Conservation (phyloP, 129 eudicot genomes). For the Smallanthus sonchifolius region DNA sequence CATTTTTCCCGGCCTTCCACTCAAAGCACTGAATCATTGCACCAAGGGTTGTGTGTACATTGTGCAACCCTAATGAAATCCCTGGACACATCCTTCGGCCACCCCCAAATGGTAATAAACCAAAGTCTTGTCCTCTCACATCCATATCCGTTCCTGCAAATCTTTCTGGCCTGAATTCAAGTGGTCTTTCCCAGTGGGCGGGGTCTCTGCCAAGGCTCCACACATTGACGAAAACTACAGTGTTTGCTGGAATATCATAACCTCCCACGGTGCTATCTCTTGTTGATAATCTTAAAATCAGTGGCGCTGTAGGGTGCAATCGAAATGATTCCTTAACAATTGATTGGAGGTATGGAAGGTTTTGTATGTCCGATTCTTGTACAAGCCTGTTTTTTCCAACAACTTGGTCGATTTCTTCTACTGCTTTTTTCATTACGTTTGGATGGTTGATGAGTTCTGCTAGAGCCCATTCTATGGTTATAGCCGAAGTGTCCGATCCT, state of each 20-base stretch:
- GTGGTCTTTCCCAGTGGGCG: conserved; percentile 25
- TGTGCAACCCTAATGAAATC: conserved; percentile 14
- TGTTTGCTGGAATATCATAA: too few relatives aligned
- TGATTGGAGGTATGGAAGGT: too few relatives aligned
- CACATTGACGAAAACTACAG: too few relatives aligned
- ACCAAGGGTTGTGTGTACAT: conserved; percentile 12
- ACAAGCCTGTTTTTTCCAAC: conserved; percentile 27
- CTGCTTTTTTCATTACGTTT: too few relatives aligned
- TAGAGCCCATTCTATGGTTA: too few relatives aligned
- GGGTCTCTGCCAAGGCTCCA: conserved; percentile 14
- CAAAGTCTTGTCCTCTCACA: conserved; percentile 24
- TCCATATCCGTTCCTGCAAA: conserved; percentile 3
- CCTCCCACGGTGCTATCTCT: too few relatives aligned
- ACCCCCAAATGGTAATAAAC: conserved; percentile 30
- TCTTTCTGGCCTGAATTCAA: conserved; percentile 31
- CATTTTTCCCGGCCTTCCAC: conserved; percentile 24
- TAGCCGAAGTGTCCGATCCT: too few relatives aligned
- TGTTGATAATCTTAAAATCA: too few relatives aligned
- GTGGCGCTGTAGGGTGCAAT: too few relatives aligned
- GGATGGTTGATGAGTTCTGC: too few relatives aligned
- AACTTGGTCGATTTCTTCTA: neutral
- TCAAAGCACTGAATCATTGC: conserved; percentile 45
- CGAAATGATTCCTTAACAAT: too few relatives aligned
- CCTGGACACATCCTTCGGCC: conserved; percentile 46
- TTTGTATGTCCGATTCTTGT: conserved; percentile 31